Conservation (phyloP, 1,139 yeast genomes). For the Pichia terricola region DNA sequence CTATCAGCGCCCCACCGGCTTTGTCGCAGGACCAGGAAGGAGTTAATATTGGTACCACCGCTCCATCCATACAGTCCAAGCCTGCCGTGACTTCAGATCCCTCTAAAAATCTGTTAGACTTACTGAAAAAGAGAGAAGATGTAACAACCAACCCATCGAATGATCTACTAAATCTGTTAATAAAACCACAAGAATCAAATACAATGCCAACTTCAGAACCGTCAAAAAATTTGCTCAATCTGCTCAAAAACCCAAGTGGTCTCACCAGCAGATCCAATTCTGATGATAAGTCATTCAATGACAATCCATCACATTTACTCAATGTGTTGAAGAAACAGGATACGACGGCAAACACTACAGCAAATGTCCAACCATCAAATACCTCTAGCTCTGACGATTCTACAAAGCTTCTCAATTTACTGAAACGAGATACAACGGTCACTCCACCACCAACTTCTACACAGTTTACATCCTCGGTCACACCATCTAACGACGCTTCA, state of each 20-base stretch:
- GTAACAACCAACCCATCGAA: conserved; percentile 5
- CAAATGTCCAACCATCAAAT: too few species aligned
- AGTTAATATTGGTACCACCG: not conserved
- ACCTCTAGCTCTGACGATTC: too few species aligned
- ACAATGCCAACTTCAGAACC: too few species aligned
- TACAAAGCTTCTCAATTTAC: too few species aligned
- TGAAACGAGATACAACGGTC: too few species aligned
- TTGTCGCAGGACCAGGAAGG: not conserved
- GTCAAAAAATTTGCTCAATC: not conserved
- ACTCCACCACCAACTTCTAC: not conserved
- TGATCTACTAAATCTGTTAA: conserved; percentile 10
- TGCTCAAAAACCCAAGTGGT: too few species aligned
- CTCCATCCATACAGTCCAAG: not conserved
- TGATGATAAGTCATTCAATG: too few species aligned
- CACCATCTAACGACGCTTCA: not conserved
- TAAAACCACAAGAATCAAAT: conserved; percentile 5
- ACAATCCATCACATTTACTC: too few species aligned
- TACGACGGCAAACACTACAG: too few species aligned
- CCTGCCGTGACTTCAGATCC: not conserved
- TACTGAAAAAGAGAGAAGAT: not conserved
- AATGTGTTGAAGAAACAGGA: too few species aligned
- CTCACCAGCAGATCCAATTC: too few species aligned
- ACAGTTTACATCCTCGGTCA: too few species aligned
- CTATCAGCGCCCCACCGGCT: not conserved
- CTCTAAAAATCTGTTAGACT: not conserved